These are phyloP conservation scores for Paxillus ammoniavirescens DNA, from an alignment of 768 basidiomycete species.

Conservation along the genomic window DNA sequence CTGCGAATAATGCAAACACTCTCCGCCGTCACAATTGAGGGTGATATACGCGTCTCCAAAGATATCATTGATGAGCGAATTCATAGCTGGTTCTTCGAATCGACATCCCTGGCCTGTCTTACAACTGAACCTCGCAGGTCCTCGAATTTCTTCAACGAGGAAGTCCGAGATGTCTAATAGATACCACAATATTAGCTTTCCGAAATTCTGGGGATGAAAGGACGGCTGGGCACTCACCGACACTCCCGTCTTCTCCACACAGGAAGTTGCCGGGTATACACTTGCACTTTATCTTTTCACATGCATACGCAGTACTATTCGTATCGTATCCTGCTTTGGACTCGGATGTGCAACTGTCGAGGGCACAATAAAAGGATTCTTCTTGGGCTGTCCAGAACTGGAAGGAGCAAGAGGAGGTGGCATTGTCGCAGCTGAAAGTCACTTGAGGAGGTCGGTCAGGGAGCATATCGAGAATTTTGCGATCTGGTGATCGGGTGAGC, in stretches of 20 bases:
- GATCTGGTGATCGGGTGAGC: constrained; percentile 49
- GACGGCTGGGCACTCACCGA: constrained; percentile 55
- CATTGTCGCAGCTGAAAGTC: constrained; percentile 85
- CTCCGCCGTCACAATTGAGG: constrained; percentile 82
- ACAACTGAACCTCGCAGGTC: constrained; percentile 88
- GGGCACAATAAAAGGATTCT: constrained; percentile 94
- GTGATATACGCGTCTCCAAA: constrained; percentile 93
- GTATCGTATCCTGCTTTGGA: constrained; percentile 51
- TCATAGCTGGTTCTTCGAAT: constrained; percentile 98
- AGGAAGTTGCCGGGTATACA: constrained; percentile 95
- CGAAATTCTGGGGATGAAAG: not conserved
- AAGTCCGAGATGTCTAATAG: constrained; percentile 89
- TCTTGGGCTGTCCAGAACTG: constrained; percentile 97
- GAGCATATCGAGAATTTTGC: constrained; percentile 92
- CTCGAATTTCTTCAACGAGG: constrained; percentile 82
- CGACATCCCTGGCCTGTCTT: constrained; percentile 67
- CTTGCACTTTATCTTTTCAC: constrained; percentile 82
- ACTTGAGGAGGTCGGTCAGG: constrained; percentile 91
- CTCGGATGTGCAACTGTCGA: constrained; percentile 64
- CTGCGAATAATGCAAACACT: constrained; percentile 90
- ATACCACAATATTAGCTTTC: not conserved
- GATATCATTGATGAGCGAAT: constrained; percentile 86
- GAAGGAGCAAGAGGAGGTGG: constrained; percentile 73
- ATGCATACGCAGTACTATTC: constrained; percentile 77
- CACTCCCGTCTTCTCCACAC: constrained; percentile 92